Evolutionary conservation across 305 asterid species (phyloP), one percentile per base, ranked within the genome.

Genomic region (Rubia tinctorum): DNA sequence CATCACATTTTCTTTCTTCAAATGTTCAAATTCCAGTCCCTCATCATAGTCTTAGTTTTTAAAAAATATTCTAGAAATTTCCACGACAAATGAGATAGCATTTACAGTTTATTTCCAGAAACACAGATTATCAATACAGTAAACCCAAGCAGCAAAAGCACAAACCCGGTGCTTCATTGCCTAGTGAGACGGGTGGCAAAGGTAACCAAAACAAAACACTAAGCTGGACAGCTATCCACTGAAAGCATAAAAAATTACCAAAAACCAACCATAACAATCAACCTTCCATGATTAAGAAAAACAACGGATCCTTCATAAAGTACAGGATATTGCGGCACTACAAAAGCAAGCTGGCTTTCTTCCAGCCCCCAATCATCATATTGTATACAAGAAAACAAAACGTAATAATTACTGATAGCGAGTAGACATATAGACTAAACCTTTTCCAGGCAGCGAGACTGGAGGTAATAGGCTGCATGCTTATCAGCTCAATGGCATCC

Each of bases 391-490:
- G 55, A 7, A 53, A 61, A 4, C n/a, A 18, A 44, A 63, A 17
- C n/a, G 39, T 47, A 6, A 49, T 62, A 8, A 40, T 8, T 22
- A 18, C 13, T 60, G 34, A 71, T 44, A 44, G 70, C 1, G 34
- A 70, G 80, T 55, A 75, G 66, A 64, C 72, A 78, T 58, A 44
- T 68, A 72, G 60, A 73, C 58, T 75, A 76, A 80, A 95, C 99
- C 98, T 90, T 86, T 86, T 95, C 97, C 97, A 92, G 86, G 98
- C 99, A 72, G 89, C 95, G 61, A 90, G 75, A 80, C 90, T 89
- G 68, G 99, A 95, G 79, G 94, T 86, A 79, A 90, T 90, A 23
- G 99, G 99, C 90, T 95, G 98, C 99, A 90, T 87, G 88, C 96
- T 92, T 69, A 95, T 89, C 82, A 95, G 86, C 82, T 95, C 92